Percentiles rank a stretch among this genome's conserved stretches.
phyloP scores from a whole-genome alignment of 139 green algal genomes.

The Limnomonas spitsbergensis region DNA sequence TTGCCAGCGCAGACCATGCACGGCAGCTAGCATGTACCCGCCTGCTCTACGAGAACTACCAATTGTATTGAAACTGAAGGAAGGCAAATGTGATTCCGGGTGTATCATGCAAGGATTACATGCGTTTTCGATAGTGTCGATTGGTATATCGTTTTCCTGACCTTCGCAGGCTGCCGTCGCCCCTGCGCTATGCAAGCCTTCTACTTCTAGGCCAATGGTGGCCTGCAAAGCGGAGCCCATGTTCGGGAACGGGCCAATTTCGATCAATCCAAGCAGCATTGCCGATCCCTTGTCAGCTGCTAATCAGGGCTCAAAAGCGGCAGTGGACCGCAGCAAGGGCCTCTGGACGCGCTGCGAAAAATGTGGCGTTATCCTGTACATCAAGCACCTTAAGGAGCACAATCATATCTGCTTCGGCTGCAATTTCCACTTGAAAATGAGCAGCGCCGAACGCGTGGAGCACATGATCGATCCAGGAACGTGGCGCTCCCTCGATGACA shows the following conservation, averaged over 20 bases:
- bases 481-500: conserved; percentile 72
- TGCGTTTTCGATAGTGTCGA: no score
- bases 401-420: conserved; percentile 76
- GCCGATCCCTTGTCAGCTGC: not conserved
- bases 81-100: no score
- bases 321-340: conserved; percentile 35
- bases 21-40: no score
- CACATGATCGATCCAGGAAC: conserved; percentile 70
- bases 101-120: no score
- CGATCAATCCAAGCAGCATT: not conserved
- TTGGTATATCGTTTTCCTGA: no score
- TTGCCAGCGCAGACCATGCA: no score
- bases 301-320: not conserved
- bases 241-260: not conserved
- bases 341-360: conserved; percentile 79
- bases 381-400: conserved; percentile 76
- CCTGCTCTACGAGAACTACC: no score
- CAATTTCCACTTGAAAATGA: conserved; percentile 78
- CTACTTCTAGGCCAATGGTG: no score
- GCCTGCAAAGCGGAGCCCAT: not conserved
- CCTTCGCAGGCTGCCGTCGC: no score
- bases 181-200: no score
- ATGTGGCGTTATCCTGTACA: conserved; percentile 79
- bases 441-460: conserved; percentile 62
- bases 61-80: no score